Percentiles rank a stretch among this genome's conserved stretches.
These are phyloP conservation scores for Solanum hybrid DNA, from an alignment of 305 asterid genomes.

Conservation along the genomic window DNA sequence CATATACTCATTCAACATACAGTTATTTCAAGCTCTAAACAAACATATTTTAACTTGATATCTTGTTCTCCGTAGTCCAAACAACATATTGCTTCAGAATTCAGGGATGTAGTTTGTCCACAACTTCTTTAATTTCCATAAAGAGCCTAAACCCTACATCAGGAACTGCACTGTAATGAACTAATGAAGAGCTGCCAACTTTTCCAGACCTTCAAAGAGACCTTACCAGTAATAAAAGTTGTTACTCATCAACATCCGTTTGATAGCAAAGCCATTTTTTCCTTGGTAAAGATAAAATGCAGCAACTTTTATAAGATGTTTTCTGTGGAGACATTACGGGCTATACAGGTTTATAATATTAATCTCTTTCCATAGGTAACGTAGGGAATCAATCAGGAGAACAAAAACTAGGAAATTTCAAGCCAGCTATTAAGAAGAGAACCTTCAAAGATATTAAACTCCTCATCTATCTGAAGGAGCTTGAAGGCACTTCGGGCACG, in stretches of 20 bases:
- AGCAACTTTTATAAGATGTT: background rate
- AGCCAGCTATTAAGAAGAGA: background rate
- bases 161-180: background rate
- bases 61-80: background rate
- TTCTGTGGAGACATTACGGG: background rate
- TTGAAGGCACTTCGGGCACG: conserved; percentile 95
- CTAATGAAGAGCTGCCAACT: background rate
- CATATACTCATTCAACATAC: background rate
- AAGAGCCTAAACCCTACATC: background rate
- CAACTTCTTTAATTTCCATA: background rate
- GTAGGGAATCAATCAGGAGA: background rate
- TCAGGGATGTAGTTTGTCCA: background rate
- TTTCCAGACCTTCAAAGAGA: background rate
- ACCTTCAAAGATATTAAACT: conserved; percentile 87
- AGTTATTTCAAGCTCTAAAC: background rate
- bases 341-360: background rate
- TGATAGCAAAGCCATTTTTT: background rate
- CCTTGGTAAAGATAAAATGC: background rate
- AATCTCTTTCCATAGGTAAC: background rate
- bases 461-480: conserved; percentile 93
- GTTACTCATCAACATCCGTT: background rate
- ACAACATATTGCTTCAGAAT: background rate
- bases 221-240: background rate
- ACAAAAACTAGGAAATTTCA: background rate
- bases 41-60: background rate